Conservation (phyloP, 140 eudicot species). For the Erigeron philadelphicus region DNA sequence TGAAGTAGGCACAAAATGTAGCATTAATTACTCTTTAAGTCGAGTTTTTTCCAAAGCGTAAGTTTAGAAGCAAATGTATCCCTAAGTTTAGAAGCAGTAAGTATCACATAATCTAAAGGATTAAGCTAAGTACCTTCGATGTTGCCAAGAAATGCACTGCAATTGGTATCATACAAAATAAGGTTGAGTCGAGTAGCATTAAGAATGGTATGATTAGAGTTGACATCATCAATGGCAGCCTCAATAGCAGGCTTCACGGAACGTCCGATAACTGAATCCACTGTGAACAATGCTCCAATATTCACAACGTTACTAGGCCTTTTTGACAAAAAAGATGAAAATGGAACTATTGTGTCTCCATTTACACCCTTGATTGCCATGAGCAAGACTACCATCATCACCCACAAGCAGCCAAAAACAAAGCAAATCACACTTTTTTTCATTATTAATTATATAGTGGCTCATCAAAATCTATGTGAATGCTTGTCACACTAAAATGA, state of each 20-base stretch:
- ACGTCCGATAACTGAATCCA: conserved; percentile 40
- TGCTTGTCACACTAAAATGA: not conserved
- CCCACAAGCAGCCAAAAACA: conserved; percentile 27
- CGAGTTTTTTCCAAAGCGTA: too few relatives aligned
- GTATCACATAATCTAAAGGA: not conserved
- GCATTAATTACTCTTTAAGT: too few relatives aligned
- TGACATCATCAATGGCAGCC: conserved; percentile 42
- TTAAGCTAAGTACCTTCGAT: conserved; percentile 23
- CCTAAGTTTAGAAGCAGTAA: too few relatives aligned
- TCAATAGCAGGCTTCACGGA: conserved; percentile 36
- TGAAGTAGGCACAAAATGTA: too few relatives aligned
- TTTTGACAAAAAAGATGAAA: conserved; percentile 1
- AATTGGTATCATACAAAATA: conserved; percentile 35
- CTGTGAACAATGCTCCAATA: conserved; percentile 40
- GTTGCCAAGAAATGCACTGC: conserved; percentile 43
- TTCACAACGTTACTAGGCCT: conserved; percentile 28
- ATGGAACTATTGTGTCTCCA: conserved; percentile 4
- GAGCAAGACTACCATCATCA: conserved; percentile 13
- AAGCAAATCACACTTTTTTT: conserved; percentile 14
- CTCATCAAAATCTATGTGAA: not conserved
- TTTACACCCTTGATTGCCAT: conserved; percentile 18
- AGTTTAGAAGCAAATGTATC: too few relatives aligned
- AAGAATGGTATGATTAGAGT: conserved; percentile 36
- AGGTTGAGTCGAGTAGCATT: conserved; percentile 31
- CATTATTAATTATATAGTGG: not conserved